A percentile compares a stretch with the other conserved stretches of the same genome.
Evolutionary conservation across 805 yeast species (phyloP).

Genomic region (Metschnikowia colocasiae): DNA sequence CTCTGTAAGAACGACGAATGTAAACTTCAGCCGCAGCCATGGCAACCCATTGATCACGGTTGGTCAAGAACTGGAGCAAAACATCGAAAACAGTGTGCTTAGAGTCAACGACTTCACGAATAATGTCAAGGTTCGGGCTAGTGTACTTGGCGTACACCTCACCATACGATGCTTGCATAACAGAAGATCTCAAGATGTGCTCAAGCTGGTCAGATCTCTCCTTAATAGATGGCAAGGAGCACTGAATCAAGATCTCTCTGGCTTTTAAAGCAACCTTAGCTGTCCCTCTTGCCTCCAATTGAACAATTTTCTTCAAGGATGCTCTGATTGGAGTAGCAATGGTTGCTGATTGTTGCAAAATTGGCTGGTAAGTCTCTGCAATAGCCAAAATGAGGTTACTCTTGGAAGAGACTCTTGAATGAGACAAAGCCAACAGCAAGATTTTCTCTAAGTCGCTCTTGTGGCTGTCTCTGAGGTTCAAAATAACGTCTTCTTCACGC

Average conservation of each 20-base stretch:
- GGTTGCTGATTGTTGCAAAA: slow-evolving; percentile 66
- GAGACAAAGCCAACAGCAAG: slow-evolving; percentile 73
- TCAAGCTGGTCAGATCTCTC: slow-evolving; percentile 97
- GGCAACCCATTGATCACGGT: slow-evolving; percentile 81
- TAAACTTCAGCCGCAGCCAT: slow-evolving; percentile 97
- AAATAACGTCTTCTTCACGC: slow-evolving; percentile 86
- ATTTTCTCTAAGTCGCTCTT: slow-evolving; percentile 72
- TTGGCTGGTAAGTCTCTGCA: slow-evolving; percentile 74
- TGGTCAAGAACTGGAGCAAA: slow-evolving; percentile 82
- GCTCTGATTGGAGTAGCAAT: slow-evolving; percentile 62
- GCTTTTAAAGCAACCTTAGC: slow-evolving; percentile 95
- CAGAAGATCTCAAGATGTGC: slow-evolving; percentile 89
- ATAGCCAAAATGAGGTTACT: slow-evolving; percentile 86
- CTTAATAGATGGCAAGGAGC: slow-evolving; percentile 91
- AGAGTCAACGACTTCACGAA: slow-evolving; percentile 92
- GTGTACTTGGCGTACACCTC: slow-evolving; percentile 72
- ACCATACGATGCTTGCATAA: slow-evolving; percentile 85
- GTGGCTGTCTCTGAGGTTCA: slow-evolving; percentile 83
- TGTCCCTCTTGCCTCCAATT: slow-evolving; percentile 83
- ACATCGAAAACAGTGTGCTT: slow-evolving; percentile 96
- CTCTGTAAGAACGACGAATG: slow-evolving; percentile 94
- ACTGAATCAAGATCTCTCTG: slow-evolving; percentile 92
- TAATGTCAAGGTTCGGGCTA: slow-evolving; percentile 73
- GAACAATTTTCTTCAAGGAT: slow-evolving; percentile 75
- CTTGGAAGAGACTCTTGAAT: slow-evolving; percentile 89